A percentile compares a stretch with the other conserved stretches of the same genome.
phyloP scores from a whole-genome alignment of 2,329 filamentous ascomycete species.

The Ceratocystis harringtonii region DNA sequence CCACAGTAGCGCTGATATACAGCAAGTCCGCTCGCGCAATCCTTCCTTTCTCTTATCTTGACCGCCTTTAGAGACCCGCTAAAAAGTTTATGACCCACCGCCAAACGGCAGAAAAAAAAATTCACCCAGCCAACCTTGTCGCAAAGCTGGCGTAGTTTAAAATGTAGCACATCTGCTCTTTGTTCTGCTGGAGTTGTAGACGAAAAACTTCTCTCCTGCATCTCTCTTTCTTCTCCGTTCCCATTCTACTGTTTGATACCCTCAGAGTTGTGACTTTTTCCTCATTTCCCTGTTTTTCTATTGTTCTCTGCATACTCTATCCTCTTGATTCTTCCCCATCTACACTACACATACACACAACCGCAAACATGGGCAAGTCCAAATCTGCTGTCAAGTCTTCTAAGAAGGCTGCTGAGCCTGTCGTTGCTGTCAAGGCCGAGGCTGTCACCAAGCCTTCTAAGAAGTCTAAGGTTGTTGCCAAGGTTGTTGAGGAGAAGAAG shows the following conservation, averaged over 20 bases:
- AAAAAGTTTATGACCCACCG: conserved; percentile 23
- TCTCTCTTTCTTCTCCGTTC: conserved; percentile 5
- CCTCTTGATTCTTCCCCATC: conserved; percentile 16
- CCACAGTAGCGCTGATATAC: too few relatives aligned
- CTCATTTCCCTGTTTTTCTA: conserved; percentile 14
- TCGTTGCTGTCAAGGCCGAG: conserved; percentile 26
- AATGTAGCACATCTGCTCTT: conserved; percentile 7
- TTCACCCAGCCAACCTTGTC: conserved; percentile 16
- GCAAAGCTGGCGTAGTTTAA: conserved; percentile 12
- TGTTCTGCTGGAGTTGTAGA: conserved; percentile 9
- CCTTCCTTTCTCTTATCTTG: conserved; percentile 18
- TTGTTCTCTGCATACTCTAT: conserved; percentile 10
- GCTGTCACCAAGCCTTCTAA: conserved; percentile 49
- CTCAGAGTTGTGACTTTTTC: conserved; percentile 10
- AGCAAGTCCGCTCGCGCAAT: too few relatives aligned
- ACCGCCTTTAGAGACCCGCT: conserved; percentile 24
- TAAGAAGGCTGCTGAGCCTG: conserved; percentile 34
- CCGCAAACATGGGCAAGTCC: conserved; percentile 46
- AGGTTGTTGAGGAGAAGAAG: conserved; percentile 26
- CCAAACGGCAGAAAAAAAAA: conserved; percentile 24
- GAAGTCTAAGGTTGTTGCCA: conserved; percentile 46
- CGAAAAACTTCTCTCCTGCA: conserved; percentile 12
- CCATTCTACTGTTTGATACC: conserved; percentile 18
- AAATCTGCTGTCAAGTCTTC: conserved; percentile 43
- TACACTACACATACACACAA: conserved; percentile 19